Conservation (phyloP, 352 stramenopile species). For the Globisporangium ultimum region DNA sequence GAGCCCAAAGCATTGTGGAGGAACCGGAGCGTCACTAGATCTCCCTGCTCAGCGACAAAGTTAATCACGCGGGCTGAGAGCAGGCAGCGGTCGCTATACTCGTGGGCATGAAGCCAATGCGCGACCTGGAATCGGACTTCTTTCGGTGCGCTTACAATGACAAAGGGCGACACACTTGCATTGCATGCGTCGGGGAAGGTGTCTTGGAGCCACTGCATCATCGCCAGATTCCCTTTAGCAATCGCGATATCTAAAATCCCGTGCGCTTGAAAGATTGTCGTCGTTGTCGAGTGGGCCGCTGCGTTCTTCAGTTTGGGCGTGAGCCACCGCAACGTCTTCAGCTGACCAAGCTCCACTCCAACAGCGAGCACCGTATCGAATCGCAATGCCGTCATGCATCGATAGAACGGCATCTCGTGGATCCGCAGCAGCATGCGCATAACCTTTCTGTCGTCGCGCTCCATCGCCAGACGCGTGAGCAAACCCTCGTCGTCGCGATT, state of each 20-base stretch:
- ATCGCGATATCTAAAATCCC: neutral
- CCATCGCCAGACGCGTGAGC: neutral
- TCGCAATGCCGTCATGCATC: neutral
- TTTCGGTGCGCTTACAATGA: neutral
- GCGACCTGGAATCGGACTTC: neutral
- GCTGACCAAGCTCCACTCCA: constrained; percentile 1
- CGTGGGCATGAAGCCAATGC: neutral
- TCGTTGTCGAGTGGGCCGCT: too few relatives aligned
- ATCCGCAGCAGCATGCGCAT: constrained; percentile 7
- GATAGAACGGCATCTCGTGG: constrained; percentile 3
- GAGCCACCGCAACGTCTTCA: constrained; percentile 3
- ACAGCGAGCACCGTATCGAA: constrained; percentile 3
- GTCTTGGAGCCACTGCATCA: constrained; percentile 7
- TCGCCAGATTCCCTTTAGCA: neutral
- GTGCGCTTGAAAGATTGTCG: neutral
- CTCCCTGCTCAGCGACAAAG: neutral
- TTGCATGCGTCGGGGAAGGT: neutral
- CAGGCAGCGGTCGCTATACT: neutral
- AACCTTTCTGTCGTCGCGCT: neutral
- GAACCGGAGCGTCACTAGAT: constrained; percentile 2
- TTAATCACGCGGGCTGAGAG: neutral
- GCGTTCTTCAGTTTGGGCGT: neutral
- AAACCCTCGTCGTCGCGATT: too few relatives aligned
- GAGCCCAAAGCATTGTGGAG: neutral
- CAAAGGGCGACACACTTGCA: neutral